phyloP scores from a whole-genome alignment of 2,329 filamentous ascomycete species.

The Phialemoniopsis sp. region DNA sequence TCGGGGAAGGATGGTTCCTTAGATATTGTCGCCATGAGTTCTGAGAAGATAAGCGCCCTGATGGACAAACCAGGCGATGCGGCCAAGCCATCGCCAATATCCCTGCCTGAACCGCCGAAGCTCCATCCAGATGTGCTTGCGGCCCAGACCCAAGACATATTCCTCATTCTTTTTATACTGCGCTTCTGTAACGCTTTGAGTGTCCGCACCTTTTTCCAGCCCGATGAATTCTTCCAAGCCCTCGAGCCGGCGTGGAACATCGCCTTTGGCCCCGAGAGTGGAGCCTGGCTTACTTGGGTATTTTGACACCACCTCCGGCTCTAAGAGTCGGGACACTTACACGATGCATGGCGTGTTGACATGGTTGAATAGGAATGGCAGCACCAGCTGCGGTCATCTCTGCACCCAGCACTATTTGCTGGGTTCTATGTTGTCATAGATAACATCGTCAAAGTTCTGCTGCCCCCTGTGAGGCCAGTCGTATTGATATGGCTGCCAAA shows the following conservation, averaged over 20 bases:
- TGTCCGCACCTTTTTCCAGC: constrained; percentile 90
- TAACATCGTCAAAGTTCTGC: constrained; percentile 49
- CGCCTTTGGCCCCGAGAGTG: constrained; percentile 71
- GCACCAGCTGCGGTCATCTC: constrained; percentile 78
- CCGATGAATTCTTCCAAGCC: constrained; percentile 95
- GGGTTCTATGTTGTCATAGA: constrained; percentile 64
- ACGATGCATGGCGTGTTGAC: constrained; percentile 3
- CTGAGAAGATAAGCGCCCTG: no score
- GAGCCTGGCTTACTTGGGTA: constrained; percentile 97
- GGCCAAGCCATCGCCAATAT: background rate
- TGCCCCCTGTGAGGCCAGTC: constrained; percentile 54
- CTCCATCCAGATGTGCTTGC: constrained; percentile 19
- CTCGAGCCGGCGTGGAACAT: constrained; percentile 91
- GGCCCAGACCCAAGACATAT: constrained; percentile 26
- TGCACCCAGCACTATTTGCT: constrained; percentile 88
- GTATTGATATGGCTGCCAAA: constrained; percentile 71
- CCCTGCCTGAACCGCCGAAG: constrained; percentile 6
- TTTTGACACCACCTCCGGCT: constrained; percentile 9
- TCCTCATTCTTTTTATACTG: constrained; percentile 53
- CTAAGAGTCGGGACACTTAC: background rate
- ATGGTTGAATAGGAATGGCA: constrained; percentile 76
- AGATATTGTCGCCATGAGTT: no score
- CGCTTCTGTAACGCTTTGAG: constrained; percentile 77
- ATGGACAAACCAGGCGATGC: background rate
- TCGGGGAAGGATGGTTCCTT: no score